phyloP scores from a whole-genome alignment of 2,329 filamentous ascomycete genomes.

The Sporothrix luriei region DNA sequence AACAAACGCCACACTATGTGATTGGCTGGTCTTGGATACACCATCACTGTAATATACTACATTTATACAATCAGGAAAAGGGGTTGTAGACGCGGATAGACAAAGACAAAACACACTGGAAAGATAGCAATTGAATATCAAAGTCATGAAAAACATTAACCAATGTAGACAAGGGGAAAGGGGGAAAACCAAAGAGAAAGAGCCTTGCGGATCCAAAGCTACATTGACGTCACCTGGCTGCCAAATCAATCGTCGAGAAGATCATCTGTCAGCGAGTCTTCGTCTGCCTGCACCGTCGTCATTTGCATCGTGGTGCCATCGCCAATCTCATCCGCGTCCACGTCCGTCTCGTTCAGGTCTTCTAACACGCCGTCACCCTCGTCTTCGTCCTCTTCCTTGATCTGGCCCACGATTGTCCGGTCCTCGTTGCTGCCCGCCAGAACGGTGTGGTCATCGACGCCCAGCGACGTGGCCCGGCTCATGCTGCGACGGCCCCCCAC shows the following conservation, averaged over 20 bases:
- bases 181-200: constrained; percentile 19
- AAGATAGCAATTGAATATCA: constrained; percentile 19
- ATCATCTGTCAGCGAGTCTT: constrained; percentile 33
- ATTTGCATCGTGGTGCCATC: constrained; percentile 43
- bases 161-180: constrained; percentile 6
- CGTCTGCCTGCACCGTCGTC: constrained; percentile 27
- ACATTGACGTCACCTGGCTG: not conserved
- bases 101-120: constrained; percentile 1
- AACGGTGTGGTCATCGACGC: constrained; percentile 39
- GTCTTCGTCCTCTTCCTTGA: constrained; percentile 55
- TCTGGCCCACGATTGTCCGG: constrained; percentile 49
- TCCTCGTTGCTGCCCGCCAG: constrained; percentile 41
- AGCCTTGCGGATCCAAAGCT: not conserved
- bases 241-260: constrained; percentile 27
- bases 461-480: constrained; percentile 52
- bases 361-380: constrained; percentile 40
- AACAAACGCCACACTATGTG: not conserved
- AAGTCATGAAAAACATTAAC: constrained; percentile 24
- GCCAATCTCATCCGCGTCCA: constrained; percentile 39
- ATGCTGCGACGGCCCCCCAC: constrained; percentile 44
- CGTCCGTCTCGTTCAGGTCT: constrained; percentile 31
- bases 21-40: not conserved
- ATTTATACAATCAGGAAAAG: not conserved
- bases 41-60: not conserved
- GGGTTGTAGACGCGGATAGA: not conserved